Evolutionary conservation across 179 eudicot genomes (phyloP), one percentile per base, ranked within the genome.

Genomic region (Heliamphora pulchella): DNA sequence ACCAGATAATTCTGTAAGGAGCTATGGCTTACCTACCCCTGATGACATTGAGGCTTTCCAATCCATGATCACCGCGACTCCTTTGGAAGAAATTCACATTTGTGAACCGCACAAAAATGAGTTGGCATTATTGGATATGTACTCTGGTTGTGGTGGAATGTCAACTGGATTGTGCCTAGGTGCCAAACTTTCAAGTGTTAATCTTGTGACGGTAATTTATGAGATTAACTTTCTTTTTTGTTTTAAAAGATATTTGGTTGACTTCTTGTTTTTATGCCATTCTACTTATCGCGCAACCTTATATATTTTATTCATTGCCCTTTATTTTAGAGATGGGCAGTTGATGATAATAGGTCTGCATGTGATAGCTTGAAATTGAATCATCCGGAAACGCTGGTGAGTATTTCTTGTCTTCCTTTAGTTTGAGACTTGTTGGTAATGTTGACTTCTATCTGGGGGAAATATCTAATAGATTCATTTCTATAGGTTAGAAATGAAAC

Each of bases 81-180:
- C 89, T 79, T 81, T 80, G 79, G 88, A 80, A 80, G 83, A 84
- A 73, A 79, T 79, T 78, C 76, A 88, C 70, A 74, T 70, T 76
- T 80, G 83, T 85, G 88, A 87, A 75, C 74, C 92, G 70, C 67
- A 75, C 74, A 87, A 83, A 72, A 43, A 80, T 50, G 96, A 89
- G 76, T 78, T 88, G 83, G 66, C 91, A 53, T 84, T 96, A 76
- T 87, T 96, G 80, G 99, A 96, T 89, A 86, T 96, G 43, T 96
- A 88, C 82, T 84, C 98, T 88, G 99, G 99, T 66, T 96, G 99
- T 86, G 99, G 99, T 76, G 99, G 91, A 79, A 96, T 96, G 99
- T 96, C 98, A 51, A 94, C 98, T 78, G 99, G 99, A 79, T 86
- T 96, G 82, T 92, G 98, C 86, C 73, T 88, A 67, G 99, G 99